phyloP scores from a whole-genome alignment of 2,329 filamentous ascomycete species.

The Colletotrichum plurivorum region DNA sequence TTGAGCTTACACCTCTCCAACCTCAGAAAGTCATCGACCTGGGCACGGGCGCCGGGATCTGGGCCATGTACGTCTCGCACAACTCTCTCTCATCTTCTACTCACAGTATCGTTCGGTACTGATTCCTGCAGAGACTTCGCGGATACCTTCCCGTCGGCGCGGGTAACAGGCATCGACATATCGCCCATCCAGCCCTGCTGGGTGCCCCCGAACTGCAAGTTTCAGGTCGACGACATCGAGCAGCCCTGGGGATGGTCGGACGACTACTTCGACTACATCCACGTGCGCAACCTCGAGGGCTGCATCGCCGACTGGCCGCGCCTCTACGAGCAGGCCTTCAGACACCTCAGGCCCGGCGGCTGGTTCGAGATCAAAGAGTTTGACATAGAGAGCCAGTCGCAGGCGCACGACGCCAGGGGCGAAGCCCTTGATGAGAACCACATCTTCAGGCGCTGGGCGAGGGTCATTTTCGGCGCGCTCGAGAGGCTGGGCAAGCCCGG shows the following conservation, averaged over 20 bases:
- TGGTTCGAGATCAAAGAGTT: slow-evolving; percentile 50
- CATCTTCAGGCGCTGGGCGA: background rate
- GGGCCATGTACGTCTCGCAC: slow-evolving; percentile 53
- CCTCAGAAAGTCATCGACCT: slow-evolving; percentile 56
- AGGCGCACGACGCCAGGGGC: background rate
- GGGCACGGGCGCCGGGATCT: slow-evolving; percentile 60
- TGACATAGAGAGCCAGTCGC: slow-evolving; percentile 41
- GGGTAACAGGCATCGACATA: slow-evolving; percentile 66
- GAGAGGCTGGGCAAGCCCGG: slow-evolving; percentile 3
- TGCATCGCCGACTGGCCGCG: slow-evolving; percentile 70
- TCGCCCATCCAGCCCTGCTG: slow-evolving; percentile 67
- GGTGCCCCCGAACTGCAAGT: slow-evolving; percentile 52
- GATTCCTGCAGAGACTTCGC: slow-evolving; percentile 59
- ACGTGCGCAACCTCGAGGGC: slow-evolving; percentile 71
- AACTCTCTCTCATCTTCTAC: background rate
- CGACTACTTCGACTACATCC: slow-evolving; percentile 71
- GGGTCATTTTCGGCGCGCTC: background rate
- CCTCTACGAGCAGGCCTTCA: slow-evolving; percentile 65
- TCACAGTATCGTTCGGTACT: slow-evolving; percentile 6
- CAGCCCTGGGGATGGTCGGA: slow-evolving; percentile 55
- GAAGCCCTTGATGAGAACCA: background rate
- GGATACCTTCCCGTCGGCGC: slow-evolving; percentile 58
- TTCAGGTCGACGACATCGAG: slow-evolving; percentile 53
- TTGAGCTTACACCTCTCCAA: no score
- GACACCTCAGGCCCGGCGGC: slow-evolving; percentile 61